Conservation (phyloP, 371 early-diverging fungal species). For the Umbelopsis sp. region DNA sequence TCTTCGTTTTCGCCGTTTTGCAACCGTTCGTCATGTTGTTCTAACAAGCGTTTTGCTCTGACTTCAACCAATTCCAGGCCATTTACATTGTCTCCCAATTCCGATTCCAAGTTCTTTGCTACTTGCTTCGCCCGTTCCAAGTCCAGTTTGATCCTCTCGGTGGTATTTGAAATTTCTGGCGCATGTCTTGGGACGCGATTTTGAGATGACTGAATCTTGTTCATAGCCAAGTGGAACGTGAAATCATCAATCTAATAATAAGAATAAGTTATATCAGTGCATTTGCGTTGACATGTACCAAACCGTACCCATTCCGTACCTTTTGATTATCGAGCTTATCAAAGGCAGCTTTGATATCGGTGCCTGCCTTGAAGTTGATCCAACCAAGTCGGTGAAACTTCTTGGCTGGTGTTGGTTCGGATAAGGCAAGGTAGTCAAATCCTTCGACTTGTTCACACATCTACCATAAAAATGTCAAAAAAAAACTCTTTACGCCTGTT, state of each 20-base stretch:
- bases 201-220: conserved; percentile 52
- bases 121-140: conserved; percentile 61
- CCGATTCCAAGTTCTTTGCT: conserved; percentile 64
- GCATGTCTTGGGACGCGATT: conserved; percentile 58
- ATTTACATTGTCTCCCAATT: conserved; percentile 46
- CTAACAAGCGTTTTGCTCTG: conserved; percentile 41
- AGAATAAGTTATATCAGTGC: conserved; percentile 3
- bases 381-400: conserved; percentile 91
- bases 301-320: conserved; percentile 19
- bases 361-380: conserved; percentile 86
- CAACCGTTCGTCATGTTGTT: conserved; percentile 21
- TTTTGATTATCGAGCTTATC: conserved; percentile 63
- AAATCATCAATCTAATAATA: conserved; percentile 69
- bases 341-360: conserved; percentile 76
- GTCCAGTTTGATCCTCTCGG: conserved; percentile 74
- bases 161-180: conserved; percentile 63
- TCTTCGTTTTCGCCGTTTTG: conserved; percentile 21
- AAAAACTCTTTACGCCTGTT: background rate
- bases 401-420: conserved; percentile 85
- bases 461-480: conserved; percentile 36
- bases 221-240: conserved; percentile 72
- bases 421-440: conserved; percentile 82
- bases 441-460: conserved; percentile 73
- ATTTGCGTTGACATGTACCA: background rate
- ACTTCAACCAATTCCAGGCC: conserved; percentile 37